A percentile compares a stretch with the other conserved stretches of the same genome.
Conservation (phyloP, 2,329 filamentous ascomycete species). For the Aquanectria penicillioides region DNA sequence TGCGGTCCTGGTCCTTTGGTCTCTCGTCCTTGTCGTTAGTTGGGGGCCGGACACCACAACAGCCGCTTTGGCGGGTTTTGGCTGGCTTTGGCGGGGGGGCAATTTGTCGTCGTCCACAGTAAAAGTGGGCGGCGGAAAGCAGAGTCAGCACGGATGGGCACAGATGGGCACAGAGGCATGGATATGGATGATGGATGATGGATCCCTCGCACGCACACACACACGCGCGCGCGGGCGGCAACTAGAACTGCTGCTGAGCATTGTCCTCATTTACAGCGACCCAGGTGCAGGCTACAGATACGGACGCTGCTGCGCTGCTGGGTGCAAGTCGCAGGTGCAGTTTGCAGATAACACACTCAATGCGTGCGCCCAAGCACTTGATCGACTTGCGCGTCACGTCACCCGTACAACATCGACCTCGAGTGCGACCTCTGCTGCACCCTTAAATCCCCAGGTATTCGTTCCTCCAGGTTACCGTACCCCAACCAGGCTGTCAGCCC, state of each 20-base stretch:
- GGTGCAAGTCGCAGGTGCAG: not conserved
- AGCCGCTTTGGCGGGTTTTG: conserved; percentile 8
- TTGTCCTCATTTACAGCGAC: no score
- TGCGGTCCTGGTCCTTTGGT: not conserved
- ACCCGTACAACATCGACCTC: conserved; percentile 1
- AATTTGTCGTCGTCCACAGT: not conserved
- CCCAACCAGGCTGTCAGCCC: conserved; percentile 6
- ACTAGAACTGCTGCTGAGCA: no score
- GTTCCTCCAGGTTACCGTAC: no score
- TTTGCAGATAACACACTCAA: not conserved
- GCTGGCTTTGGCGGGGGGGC: conserved; percentile 3
- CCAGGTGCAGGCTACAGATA: no score
- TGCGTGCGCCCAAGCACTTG: not conserved
- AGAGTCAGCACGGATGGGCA: conserved; percentile 1
- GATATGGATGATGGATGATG: no score
- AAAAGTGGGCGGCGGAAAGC: no score
- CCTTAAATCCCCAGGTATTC: no score
- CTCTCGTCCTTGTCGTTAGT: not conserved
- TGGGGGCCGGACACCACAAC: conserved; percentile 5
- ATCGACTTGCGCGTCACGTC: not conserved
- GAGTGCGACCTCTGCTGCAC: not conserved
- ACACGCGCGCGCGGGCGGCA: not conserved
- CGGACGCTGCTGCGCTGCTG: not conserved
- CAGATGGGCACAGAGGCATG: no score
- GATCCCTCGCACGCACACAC: conserved; percentile 3